Conservation (phyloP, 2,329 filamentous ascomycete genomes). For the Verticillium dahliae region DNA sequence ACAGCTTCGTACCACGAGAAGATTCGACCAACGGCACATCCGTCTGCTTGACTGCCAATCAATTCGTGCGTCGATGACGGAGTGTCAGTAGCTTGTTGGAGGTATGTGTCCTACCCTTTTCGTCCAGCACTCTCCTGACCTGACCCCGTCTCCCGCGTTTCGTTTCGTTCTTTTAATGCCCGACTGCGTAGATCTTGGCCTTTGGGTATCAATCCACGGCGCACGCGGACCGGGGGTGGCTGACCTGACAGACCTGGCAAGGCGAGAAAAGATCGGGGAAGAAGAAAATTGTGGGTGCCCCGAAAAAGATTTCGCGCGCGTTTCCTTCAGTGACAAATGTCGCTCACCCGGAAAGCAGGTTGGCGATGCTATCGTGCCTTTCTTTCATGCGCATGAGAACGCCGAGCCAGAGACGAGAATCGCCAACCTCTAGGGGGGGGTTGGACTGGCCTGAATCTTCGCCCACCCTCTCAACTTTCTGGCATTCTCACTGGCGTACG, state of each 20-base stretch:
- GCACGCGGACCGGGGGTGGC: background rate
- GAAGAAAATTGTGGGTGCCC: slow-evolving; percentile 1
- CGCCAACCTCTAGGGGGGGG: background rate
- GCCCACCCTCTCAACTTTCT: background rate
- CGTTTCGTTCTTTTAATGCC: background rate
- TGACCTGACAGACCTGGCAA: background rate
- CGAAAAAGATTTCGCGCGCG: slow-evolving; percentile 3
- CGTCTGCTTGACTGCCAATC: background rate
- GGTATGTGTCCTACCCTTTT: background rate
- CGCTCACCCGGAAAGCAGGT: slow-evolving; percentile 1
- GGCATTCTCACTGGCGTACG: background rate
- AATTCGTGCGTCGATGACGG: background rate
- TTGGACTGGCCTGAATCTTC: background rate
- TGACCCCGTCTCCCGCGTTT: background rate
- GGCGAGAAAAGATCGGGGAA: slow-evolving; percentile 8
- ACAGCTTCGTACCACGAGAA: background rate
- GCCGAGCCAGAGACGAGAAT: background rate
- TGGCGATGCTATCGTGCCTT: background rate
- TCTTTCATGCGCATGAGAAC: slow-evolving; percentile 7
- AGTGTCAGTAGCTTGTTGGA: background rate
- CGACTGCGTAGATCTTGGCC: background rate
- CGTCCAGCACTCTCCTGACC: background rate
- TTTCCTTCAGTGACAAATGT: background rate
- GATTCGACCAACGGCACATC: background rate
- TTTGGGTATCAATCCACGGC: background rate